Conservation (phyloP, 2,329 filamentous ascomycete genomes). For the Cercospora sesami region DNA sequence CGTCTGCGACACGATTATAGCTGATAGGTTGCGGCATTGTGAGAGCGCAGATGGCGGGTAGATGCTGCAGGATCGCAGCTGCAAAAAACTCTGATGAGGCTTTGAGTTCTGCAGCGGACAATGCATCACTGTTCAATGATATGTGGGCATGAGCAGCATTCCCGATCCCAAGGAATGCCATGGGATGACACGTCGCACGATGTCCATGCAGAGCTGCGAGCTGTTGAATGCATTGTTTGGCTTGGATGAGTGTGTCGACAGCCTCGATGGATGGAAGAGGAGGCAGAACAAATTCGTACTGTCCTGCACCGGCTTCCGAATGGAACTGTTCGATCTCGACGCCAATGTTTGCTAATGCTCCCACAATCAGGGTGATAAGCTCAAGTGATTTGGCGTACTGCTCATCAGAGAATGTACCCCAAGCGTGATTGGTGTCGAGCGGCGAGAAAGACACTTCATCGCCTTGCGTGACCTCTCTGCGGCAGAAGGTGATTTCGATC, state of each 20-base stretch:
- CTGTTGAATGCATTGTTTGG: constrained; percentile 67
- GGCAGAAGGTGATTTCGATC: constrained; percentile 73
- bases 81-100: constrained; percentile 64
- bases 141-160: constrained; percentile 70
- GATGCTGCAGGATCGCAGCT: constrained; percentile 66
- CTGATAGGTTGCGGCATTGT: constrained; percentile 65
- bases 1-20: constrained; percentile 67
- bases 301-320: constrained; percentile 69
- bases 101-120: constrained; percentile 25
- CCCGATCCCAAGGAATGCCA: constrained; percentile 62
- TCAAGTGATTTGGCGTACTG: constrained; percentile 58
- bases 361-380: constrained; percentile 66
- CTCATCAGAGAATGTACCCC: constrained; percentile 66
- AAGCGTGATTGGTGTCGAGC: constrained; percentile 65
- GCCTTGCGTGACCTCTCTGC: background rate
- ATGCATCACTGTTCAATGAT: constrained; percentile 55
- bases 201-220: constrained; percentile 63
- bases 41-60: constrained; percentile 68
- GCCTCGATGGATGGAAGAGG: constrained; percentile 64
- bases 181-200: constrained; percentile 71
- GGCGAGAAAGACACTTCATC: constrained; percentile 41
- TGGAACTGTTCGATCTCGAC: constrained; percentile 73
- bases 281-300: constrained; percentile 75
- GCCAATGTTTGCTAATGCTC: constrained; percentile 59
- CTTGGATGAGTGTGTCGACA: constrained; percentile 69